These are phyloP conservation scores for Malbranchea zuffiana DNA, from an alignment of 2,329 filamentous ascomycete species.

Conservation along the genomic window DNA sequence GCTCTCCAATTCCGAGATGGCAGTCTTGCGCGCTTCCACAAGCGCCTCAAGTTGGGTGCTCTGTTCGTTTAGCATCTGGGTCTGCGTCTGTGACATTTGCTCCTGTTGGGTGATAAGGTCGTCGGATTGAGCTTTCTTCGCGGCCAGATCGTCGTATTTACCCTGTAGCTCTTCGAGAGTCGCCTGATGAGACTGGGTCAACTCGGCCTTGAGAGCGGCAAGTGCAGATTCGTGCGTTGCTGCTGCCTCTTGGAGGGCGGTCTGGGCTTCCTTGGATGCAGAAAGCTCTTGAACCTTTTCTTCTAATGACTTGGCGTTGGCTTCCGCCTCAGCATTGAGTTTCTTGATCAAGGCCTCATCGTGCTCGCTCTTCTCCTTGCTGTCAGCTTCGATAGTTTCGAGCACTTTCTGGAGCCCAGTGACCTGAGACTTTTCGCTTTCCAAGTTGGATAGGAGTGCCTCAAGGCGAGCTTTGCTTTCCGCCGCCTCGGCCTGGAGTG, in stretches of 20 bases:
- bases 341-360: slow-evolving; percentile 26
- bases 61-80: slow-evolving; percentile 20
- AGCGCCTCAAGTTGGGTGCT: slow-evolving; percentile 23
- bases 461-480: slow-evolving; percentile 12
- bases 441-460: slow-evolving; percentile 13
- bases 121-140: slow-evolving; percentile 5
- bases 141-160: slow-evolving; percentile 13
- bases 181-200: slow-evolving; percentile 14
- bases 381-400: slow-evolving; percentile 27
- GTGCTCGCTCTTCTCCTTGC: slow-evolving; percentile 28
- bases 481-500: slow-evolving; percentile 14
- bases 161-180: slow-evolving; percentile 14
- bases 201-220: slow-evolving; percentile 22
- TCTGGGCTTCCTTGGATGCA: slow-evolving; percentile 25
- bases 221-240: slow-evolving; percentile 27
- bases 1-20: slow-evolving; percentile 27
- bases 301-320: slow-evolving; percentile 26
- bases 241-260: slow-evolving; percentile 26
- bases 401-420: slow-evolving; percentile 30
- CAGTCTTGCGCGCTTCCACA: slow-evolving; percentile 17
- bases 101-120: slow-evolving; percentile 13
- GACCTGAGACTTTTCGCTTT: slow-evolving; percentile 21
- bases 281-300: slow-evolving; percentile 24
- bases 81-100: slow-evolving; percentile 13
- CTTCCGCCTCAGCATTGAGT: slow-evolving; percentile 26